Percentiles rank a stretch among this genome's conserved stretches.
Evolutionary conservation across 208 protist genomes (phyloP).

Genomic region (Wallacemonas sp.): DNA sequence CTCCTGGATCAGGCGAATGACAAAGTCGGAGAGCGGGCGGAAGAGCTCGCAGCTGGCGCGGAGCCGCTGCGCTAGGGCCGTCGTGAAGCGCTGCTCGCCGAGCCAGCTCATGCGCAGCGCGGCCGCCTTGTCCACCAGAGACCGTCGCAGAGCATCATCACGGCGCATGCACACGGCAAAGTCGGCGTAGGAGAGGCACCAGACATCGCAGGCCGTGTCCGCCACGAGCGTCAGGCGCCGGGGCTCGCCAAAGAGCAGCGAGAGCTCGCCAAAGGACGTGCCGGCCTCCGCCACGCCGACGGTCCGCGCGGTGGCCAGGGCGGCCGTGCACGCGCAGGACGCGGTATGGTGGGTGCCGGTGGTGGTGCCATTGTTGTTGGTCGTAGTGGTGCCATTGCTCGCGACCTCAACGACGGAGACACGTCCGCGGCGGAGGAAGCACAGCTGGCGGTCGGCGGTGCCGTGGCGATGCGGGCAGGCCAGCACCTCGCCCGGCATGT

Average conservation of each 20-base stretch:
- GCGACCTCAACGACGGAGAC: slow-evolving; percentile 57
- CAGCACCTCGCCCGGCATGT: slow-evolving; percentile 78
- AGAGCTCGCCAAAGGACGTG: slow-evolving; percentile 84
- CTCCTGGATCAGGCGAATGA: slow-evolving; percentile 84
- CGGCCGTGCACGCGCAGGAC: slow-evolving; percentile 8
- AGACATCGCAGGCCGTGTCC: slow-evolving; percentile 76
- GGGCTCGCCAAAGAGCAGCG: slow-evolving; percentile 83
- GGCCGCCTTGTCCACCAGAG: slow-evolving; percentile 74
- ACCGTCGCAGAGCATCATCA: slow-evolving; percentile 64
- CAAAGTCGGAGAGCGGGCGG: slow-evolving; percentile 49
- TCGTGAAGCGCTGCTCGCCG: slow-evolving; percentile 78
- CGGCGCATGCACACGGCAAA: slow-evolving; percentile 65
- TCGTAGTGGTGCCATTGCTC: neutral
- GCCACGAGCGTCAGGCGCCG: slow-evolving; percentile 66
- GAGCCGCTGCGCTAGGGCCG: slow-evolving; percentile 59
- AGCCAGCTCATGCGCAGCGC: slow-evolving; percentile 84
- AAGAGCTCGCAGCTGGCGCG: slow-evolving; percentile 69
- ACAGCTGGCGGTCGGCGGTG: slow-evolving; percentile 54
- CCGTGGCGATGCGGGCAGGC: slow-evolving; percentile 59
- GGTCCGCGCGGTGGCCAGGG: neutral
- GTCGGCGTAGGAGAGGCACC: slow-evolving; percentile 69
- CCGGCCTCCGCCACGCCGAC: slow-evolving; percentile 43
- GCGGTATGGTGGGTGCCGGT: neutral
- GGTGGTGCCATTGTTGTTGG: neutral
- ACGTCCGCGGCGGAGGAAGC: slow-evolving; percentile 76